These are phyloP conservation scores for Crataegus laevigata DNA, from an alignment of 306 rosid species.

Conservation along the genomic window DNA sequence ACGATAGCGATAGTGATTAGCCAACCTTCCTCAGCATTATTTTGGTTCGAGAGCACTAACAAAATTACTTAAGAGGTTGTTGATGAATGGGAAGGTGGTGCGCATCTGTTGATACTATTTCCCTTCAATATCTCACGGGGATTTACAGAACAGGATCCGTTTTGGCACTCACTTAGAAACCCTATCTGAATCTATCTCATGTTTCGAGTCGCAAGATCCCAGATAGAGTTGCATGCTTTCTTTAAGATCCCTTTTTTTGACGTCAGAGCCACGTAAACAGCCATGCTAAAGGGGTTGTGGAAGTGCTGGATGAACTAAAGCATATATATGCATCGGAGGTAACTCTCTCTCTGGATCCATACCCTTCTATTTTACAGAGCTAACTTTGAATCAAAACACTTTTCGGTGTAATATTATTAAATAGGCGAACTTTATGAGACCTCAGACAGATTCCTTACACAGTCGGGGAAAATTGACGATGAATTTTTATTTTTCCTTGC, in stretches of 20 bases:
- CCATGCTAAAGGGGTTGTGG: constrained; percentile 16
- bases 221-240: constrained; percentile 19
- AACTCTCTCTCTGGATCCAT: constrained; percentile 34
- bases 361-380: constrained; percentile 39
- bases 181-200: constrained; percentile 21
- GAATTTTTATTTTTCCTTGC: neutral
- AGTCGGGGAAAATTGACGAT: constrained; percentile 17
- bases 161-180: constrained; percentile 36
- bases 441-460: constrained; percentile 24
- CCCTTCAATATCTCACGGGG: constrained; percentile 44
- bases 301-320: constrained; percentile 29
- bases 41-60: constrained; percentile 48
- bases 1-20: constrained; percentile 85
- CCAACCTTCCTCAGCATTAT: constrained; percentile 35
- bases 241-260: constrained; percentile 19
- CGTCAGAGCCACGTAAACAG: constrained; percentile 12
- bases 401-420: constrained; percentile 38
- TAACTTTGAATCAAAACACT: constrained; percentile 33
- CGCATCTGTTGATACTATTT: constrained; percentile 32
- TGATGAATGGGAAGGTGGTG: constrained; percentile 33
- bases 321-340: constrained; percentile 38
- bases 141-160: constrained; percentile 33
- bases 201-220: constrained; percentile 27
- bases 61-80: constrained; percentile 29
- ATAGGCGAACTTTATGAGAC: constrained; percentile 44